Base-by-base conservation (phyloP, 1,284 basidiomycete genomes). In the Salmacisia buchloeana region DNA sequence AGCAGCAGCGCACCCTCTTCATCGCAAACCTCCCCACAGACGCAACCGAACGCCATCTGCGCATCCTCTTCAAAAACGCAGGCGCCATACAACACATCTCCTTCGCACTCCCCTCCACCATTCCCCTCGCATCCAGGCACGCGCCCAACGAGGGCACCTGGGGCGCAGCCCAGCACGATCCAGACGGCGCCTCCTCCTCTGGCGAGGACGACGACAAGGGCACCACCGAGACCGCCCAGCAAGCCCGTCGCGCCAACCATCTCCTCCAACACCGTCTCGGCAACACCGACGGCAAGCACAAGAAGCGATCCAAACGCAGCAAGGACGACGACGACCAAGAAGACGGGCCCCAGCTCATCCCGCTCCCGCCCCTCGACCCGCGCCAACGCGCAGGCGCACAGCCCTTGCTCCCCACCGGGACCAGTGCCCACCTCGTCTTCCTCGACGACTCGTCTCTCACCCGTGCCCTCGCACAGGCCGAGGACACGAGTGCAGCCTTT, bases 11-110 rank as follows among this genome's bases (percentile, higher is more conserved):
- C 7, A 79, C 77, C 27, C 61, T 79, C 23, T 79, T 79, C 39
- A 36, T 77, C 13, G 76, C 72, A 7, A 79, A 79, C 57, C 36
- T 79, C 45, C 76, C 76, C 10, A 41, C 60, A 29, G 76, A 79
- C 63, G 64, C 72, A 2, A 74, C 74, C 23, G 71, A 73, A 10
- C 58, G 54, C 12, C 67, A 69, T 49, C 46, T 79, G 25, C 61
- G 72, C 13, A 62, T 65, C 36, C 61, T 77, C 31, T 78, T 79
- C 54, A 58, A 62, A 2, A 69, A 68, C 25, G 73, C 71, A 2
- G 77, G 76, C 1, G 65, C 65, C 4, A 56, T 79, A 27, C 67
- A 74, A 10, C 25, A 35, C 10, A 65, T 77, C 1, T 12, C n/a
- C 2, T 65, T 76, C n/a, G 63, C 62, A 54, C 33, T 25, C 10